Base-by-base conservation (phyloP, 176 grass and related monocot genomes). In the Poa annua region DNA sequence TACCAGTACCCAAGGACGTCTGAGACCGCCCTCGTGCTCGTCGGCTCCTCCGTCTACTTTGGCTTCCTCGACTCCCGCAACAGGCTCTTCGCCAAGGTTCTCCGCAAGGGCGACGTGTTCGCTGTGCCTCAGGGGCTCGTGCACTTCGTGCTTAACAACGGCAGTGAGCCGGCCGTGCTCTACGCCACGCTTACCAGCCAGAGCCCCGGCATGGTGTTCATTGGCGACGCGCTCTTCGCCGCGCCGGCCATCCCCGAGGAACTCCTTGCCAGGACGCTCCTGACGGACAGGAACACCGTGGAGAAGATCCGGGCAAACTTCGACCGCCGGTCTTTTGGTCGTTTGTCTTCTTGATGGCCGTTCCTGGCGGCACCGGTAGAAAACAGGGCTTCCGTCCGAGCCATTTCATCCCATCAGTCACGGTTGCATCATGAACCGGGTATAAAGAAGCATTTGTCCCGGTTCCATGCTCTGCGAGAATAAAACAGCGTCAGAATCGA, bases 41-140 rank as follows among this genome's bases (percentile, higher is more conserved):
- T 51, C 34, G 90, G 86, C 71, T 3, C 71, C 56, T 62, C 59
- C 24, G 66, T 92, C 82, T 88, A 89, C 70, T 84, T 92, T 69
- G 86, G 90, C 60, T 92, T 92, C 76, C 24, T 92, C 8, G 79
- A 86, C 21, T 88, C 90, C 15, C 76, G 83, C 4, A 81, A 77
- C 83, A 83, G 48, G 56, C n/a, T 92, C 15, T 57, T 86, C 76
- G 71, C 73, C 22, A 89, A 70, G 82, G 86, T 92, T 19, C 78
- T 92, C 9, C 67, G 16, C 6, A 83, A 75, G 38, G 90, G 90
- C 1, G 86, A 92, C 55, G 86, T 92, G 16, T 92, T 92, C 84
- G 79, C 86, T 80, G 83, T 91, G 42, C 90, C 86, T 24, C 79
- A 88, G 21, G 86, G 90, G 36, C 90, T 92, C 86, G 55, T 88